phyloP scores from a whole-genome alignment of 2,329 filamentous ascomycete species.

The Ceratocystis variospora region DNA sequence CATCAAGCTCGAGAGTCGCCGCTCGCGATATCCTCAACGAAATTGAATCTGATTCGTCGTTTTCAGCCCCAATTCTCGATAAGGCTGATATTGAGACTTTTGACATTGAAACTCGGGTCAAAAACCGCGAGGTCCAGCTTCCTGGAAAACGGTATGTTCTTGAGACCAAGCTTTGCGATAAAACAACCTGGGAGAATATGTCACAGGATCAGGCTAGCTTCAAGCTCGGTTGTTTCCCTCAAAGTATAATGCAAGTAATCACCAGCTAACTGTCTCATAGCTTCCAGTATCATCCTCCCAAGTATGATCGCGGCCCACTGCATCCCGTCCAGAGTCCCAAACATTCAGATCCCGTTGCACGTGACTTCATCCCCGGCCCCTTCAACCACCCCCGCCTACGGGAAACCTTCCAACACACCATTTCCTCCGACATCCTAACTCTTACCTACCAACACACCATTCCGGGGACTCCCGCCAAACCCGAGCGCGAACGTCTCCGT shows the following conservation, averaged over 20 bases:
- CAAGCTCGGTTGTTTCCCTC: not conserved
- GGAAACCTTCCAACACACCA: conserved; percentile 78
- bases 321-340: conserved; percentile 87
- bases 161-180: not conserved
- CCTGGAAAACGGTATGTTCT: conserved; percentile 35
- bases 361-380: conserved; percentile 78
- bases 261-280: conserved; percentile 31
- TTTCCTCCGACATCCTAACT: conserved; percentile 77
- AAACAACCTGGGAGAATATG: not conserved
- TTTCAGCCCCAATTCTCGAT: conserved; percentile 32
- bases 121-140: conserved; percentile 29
- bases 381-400: conserved; percentile 78
- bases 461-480: conserved; percentile 50
- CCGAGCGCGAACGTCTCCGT: conserved; percentile 54
- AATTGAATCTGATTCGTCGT: conserved; percentile 17
- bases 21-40: conserved; percentile 14
- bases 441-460: conserved; percentile 77
- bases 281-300: conserved; percentile 89
- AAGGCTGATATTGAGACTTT: conserved; percentile 30
- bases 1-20: conserved; percentile 13
- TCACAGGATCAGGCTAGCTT: not conserved
- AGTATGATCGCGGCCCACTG: conserved; percentile 85
- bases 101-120: conserved; percentile 28
- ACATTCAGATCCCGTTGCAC: conserved; percentile 72
- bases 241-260: not conserved